Evolutionary conservation across 768 basidiomycete genomes (phyloP).

Genomic region (button mushroom (Agaricus bisporus)): DNA sequence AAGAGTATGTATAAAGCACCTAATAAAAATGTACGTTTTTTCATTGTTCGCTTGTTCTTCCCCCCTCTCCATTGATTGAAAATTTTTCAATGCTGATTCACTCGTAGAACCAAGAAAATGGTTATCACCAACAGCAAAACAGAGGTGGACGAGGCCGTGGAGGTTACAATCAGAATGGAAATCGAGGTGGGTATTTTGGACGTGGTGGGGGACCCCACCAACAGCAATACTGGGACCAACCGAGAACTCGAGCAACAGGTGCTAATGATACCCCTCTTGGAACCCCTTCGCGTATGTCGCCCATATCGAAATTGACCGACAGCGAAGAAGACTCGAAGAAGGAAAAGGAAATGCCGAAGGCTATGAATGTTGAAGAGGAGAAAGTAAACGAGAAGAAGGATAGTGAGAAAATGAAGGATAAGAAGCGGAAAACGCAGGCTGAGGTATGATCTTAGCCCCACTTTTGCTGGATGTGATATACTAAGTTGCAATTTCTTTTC

Average conservation of each 20-base stretch:
- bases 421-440: constrained; percentile 31
- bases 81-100: not conserved
- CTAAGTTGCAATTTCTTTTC: not conserved
- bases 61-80: not conserved
- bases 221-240: constrained; percentile 19
- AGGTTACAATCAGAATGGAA: not conserved
- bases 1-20: constrained; percentile 79
- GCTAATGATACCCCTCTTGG: constrained; percentile 72
- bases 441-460: constrained; percentile 14
- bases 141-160: not conserved
- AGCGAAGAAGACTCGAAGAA: not conserved
- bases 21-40: constrained; percentile 47
- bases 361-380: constrained; percentile 4
- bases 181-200: constrained; percentile 3
- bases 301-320: constrained; percentile 16
- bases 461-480: not conserved
- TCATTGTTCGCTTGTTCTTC: not conserved
- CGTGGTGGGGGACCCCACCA: not conserved
- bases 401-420: constrained; percentile 27
- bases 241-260: constrained; percentile 38
- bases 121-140: not conserved
- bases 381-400: constrained; percentile 5
- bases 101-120: not conserved
- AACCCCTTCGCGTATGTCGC: constrained; percentile 40
- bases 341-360: not conserved